Evolutionary conservation across 768 basidiomycete species (phyloP).

Genomic region (Clathrus columnatus): DNA sequence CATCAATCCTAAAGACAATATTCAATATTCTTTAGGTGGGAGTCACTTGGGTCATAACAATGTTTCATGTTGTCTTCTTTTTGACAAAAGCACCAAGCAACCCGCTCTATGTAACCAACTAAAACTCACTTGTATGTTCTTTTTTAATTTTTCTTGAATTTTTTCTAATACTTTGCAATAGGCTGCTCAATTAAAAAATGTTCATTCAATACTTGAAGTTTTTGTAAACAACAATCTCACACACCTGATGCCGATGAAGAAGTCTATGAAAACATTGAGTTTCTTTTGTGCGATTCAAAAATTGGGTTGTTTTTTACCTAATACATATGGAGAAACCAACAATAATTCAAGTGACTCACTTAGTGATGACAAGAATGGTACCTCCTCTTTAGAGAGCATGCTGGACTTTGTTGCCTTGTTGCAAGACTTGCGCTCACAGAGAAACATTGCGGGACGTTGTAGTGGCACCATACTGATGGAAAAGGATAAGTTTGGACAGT

Average conservation of each 20-base stretch:
- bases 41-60: not conserved
- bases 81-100: not conserved
- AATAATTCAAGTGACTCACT: not conserved
- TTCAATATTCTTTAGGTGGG: constrained; percentile 8
- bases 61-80: too few species aligned
- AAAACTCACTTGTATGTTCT: too few species aligned
- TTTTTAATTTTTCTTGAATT: too few species aligned
- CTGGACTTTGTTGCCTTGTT: too few species aligned
- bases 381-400: too few species aligned
- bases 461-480: too few species aligned
- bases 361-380: too few species aligned
- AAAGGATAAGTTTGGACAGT: too few species aligned
- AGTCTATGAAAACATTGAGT: constrained; percentile 15
- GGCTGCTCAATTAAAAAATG: constrained; percentile 3
- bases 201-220: constrained; percentile 4
- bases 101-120: not conserved
- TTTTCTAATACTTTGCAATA: too few species aligned
- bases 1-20: not conserved
- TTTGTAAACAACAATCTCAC: too few species aligned
- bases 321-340: not conserved
- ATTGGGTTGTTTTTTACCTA: constrained; percentile 16
- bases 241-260: not conserved
- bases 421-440: too few species aligned
- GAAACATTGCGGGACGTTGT: too few species aligned
- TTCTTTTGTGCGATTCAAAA: constrained; percentile 17